Evolutionary conservation across 305 asterid genomes (phyloP), one percentile per base, ranked within the genome.

Genomic region (Plantago coronopus): DNA sequence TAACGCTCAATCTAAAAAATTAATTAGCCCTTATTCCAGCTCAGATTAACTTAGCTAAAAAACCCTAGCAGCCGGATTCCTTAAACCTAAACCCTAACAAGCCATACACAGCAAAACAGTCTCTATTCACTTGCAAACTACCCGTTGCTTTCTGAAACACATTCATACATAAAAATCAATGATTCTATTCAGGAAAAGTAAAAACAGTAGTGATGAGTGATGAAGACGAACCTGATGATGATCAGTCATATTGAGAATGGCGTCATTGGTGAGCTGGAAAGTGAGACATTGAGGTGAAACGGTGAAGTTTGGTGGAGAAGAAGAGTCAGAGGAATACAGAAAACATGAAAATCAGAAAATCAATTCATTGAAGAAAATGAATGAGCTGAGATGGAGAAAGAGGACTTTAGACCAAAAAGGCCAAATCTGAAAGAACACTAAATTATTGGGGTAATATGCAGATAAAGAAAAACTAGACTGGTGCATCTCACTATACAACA

Each of bases 201-300:
- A 53, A 57, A 50, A 44, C n/a, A 17, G 17, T 18, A 18, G 0
- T 11, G 19, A 11, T 17, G 21, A 46, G 16, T 4, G 20, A 57
- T 16, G 58, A 37, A 64, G 7, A 40, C 51, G 63, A 54, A 86
- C 95, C 91, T 80, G 76, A 38, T 66, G 90, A 79, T 76, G 91
- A 80, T 78, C 86, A 75, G 81, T 79, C 95, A 83, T 83, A 55
- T 71, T 76, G 77, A 66, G 65, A 73, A 71, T 48, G 81, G 74
- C 63, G 66, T 77, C 91, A 86, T 65, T 62, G 70, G 69, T 57
- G 72, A 62, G 75, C 45, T 58, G 76, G 65, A 31, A 72, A 59
- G 67, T 54, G 50, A 61, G 67, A 43, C 78, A 70, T 70, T 40
- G 58, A 47, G 65, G 42, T 61, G 63, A 66, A 65, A 66, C 71